Conservation (phyloP, 2,329 filamentous ascomycete genomes). For the Hypoxylon sp. region DNA sequence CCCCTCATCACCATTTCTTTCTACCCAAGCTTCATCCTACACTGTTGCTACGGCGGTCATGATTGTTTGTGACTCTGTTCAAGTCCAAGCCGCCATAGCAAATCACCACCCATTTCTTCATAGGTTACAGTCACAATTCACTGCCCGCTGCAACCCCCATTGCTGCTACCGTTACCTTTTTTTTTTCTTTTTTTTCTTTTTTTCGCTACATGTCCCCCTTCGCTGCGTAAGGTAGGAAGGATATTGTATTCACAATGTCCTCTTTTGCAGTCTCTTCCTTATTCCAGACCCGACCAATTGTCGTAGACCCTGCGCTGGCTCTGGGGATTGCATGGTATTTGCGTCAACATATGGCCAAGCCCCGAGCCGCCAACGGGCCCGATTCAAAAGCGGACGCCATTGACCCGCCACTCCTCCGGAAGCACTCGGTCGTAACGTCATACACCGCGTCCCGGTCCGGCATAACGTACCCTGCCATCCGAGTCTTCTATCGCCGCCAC, state of each 20-base stretch:
- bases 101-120: not conserved
- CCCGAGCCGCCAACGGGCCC: conserved; percentile 30
- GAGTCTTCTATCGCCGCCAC: conserved; percentile 85
- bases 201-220: not conserved
- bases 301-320: conserved; percentile 34
- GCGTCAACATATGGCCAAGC: conserved; percentile 38
- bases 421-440: conserved; percentile 73
- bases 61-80: not conserved
- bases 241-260: conserved; percentile 43
- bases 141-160: not conserved
- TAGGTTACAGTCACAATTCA: conserved; percentile 2
- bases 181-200: too few relatives aligned
- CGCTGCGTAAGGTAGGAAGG: conserved; percentile 12
- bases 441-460: conserved; percentile 73
- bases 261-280: conserved; percentile 27
- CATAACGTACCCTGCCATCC: conserved; percentile 75
- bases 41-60: too few relatives aligned
- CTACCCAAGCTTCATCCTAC: too few relatives aligned
- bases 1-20: conserved; percentile 25
- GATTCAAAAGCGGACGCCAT: conserved; percentile 57
- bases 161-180: too few relatives aligned
- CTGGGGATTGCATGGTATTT: conserved; percentile 38
- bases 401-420: conserved; percentile 82
- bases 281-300: conserved; percentile 19
- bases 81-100: not conserved